Percentiles rank a stretch among this genome's conserved stretches.
These are phyloP conservation scores for Heliamphora exappendiculata DNA, from an alignment of 148 eudicot species.

Conservation along the genomic window DNA sequence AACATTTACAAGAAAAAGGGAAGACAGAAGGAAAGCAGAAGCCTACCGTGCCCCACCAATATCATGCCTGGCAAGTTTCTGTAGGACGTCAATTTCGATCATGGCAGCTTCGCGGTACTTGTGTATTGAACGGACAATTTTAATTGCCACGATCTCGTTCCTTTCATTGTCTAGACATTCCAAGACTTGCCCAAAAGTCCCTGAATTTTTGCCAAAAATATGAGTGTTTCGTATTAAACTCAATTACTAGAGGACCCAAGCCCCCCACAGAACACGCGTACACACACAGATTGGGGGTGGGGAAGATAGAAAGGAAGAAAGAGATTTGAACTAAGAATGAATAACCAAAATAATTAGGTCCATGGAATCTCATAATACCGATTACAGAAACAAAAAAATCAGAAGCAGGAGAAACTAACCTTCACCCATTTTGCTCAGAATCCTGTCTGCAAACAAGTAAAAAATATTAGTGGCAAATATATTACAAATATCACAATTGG, in stretches of 20 bases:
- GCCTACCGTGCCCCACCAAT: constrained; percentile 38
- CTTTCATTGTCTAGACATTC: constrained; percentile 51
- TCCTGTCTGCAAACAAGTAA: constrained; percentile 34
- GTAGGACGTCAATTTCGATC: constrained; percentile 53
- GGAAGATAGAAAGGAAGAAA: background rate
- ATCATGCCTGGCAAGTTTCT: constrained; percentile 43
- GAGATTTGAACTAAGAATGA: background rate
- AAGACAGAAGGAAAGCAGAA: constrained; percentile 9
- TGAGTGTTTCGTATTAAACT: background rate
- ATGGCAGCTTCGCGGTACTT: constrained; percentile 62
- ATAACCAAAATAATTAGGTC: background rate
- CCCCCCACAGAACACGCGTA: background rate
- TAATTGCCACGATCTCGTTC: constrained; percentile 52
- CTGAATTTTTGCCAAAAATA: constrained; percentile 19
- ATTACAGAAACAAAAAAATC: background rate
- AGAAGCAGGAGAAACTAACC: constrained; percentile 27
- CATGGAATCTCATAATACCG: background rate
- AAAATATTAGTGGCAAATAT: background rate
- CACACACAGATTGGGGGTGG: background rate
- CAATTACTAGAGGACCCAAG: background rate
- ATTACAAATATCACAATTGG: background rate
- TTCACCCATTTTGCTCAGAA: constrained; percentile 59
- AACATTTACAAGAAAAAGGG: constrained; percentile 5
- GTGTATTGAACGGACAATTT: constrained; percentile 44
- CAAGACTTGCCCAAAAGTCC: constrained; percentile 54